These are phyloP conservation scores for Domatiomyces catenatus DNA, from an alignment of 2,329 filamentous ascomycete genomes.

Conservation along the genomic window DNA sequence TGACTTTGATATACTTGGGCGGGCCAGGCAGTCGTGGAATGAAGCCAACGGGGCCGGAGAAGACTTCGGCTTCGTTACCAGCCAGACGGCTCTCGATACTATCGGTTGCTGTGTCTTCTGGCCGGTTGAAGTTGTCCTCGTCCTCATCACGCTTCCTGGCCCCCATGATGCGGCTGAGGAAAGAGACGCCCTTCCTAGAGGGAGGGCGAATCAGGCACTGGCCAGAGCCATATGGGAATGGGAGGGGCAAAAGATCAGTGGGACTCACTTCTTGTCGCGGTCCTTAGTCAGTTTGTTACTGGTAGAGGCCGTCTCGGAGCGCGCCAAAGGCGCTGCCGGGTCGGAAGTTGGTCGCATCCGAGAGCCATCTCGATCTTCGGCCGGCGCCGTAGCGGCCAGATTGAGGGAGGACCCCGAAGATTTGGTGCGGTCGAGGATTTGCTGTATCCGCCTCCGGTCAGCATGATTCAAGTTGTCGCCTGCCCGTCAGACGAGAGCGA, in stretches of 20 bases:
- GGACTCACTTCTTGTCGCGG: conserved; percentile 52
- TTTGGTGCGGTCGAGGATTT: conserved; percentile 53
- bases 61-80: conserved; percentile 68
- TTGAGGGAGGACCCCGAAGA: conserved; percentile 22
- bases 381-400: neutral
- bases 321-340: conserved; percentile 13
- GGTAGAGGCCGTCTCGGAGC: conserved; percentile 19
- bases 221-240: neutral
- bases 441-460: conserved; percentile 24
- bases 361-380: conserved; percentile 10
- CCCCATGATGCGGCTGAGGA: conserved; percentile 70
- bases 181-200: conserved; percentile 68
- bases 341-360: conserved; percentile 19
- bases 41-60: conserved; percentile 65
- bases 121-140: conserved; percentile 21
- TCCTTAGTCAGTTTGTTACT: conserved; percentile 35
- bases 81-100: conserved; percentile 55
- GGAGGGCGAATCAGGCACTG: conserved; percentile 1
- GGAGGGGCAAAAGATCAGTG: conserved; percentile 1
- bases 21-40: conserved; percentile 79
- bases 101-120: conserved; percentile 50
- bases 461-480: neutral
- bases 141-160: conserved; percentile 55
- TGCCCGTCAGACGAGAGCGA: neutral
- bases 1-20: conserved; percentile 77